Base-by-base conservation (phyloP, 2,329 filamentous ascomycete species). In the Blastomyces emzantsi region DNA sequence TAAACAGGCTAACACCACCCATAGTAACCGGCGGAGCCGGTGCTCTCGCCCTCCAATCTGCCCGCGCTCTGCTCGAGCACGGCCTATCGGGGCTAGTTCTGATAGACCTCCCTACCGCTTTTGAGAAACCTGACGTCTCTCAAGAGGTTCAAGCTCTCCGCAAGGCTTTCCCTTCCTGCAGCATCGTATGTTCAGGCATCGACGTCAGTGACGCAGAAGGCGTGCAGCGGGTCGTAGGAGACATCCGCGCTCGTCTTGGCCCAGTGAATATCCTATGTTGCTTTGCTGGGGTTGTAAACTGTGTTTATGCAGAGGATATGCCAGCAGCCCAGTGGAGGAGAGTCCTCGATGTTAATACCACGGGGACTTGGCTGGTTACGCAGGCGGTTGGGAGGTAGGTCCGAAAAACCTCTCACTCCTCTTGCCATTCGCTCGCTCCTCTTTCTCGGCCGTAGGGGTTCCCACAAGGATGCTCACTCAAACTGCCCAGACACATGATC, bases 331-430 rank as follows among this genome's bases (percentile, higher is more conserved):
- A 87, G 67, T 92, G 85, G 82, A 81, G 85, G 7, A 80, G 81
- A 36, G 82, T 87, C 0, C 70, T 91, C 25, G 87, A 90, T 63
- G 82, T 92, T 70, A 92, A 92, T 71, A 83, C 87, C 1, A 89
- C 87, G 0, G 89, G 89, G 0, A 78, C 82, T 0, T 92, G 90
- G 69, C 77, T 91, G 19, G 86, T 85, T 67, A 87, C 89, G 0
- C 87, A 90, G 67, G 88, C 88, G 5, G 79, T 79, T 0, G 83
- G 81, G 3, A 76, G 75, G 61, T 76, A 78, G 43, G 69, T 77
- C 33, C 15, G 67, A 52, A 11, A 25, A 43, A 30, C 28, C 28
- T 30, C 28, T 30, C 28, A 30, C 28, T 30, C 2, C 28, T 4
- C 25, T 9, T 15, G 6, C 7, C 52, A 19, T 33, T 43, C 6